These are phyloP conservation scores for Eucalyptus marginata DNA, from an alignment of 345 rosid genomes.

Conservation along the genomic window DNA sequence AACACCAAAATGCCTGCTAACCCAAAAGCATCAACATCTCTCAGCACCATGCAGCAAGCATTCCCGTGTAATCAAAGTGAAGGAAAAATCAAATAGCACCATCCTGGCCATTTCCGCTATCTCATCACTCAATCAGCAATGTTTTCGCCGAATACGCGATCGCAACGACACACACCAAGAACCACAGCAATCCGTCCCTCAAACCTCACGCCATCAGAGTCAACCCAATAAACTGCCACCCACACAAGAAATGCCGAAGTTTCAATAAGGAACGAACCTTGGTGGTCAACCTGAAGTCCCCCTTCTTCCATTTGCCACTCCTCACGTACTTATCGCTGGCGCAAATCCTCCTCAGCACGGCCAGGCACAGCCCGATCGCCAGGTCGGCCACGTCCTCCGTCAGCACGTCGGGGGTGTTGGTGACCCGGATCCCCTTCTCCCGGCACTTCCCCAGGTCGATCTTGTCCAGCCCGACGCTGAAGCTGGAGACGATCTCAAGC, in stretches of 20 bases:
- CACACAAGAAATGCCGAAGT: background rate
- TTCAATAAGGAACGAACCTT: constrained; percentile 34
- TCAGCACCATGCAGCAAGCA: background rate
- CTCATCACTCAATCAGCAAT: background rate
- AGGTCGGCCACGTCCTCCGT: constrained; percentile 88
- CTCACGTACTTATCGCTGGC: constrained; percentile 56
- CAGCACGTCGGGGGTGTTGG: constrained; percentile 82
- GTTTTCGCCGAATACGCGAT: background rate
- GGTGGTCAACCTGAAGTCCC: constrained; percentile 45
- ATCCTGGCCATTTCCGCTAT: background rate
- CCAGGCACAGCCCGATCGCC: constrained; percentile 60
- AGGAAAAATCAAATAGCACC: background rate
- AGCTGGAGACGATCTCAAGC: constrained; percentile 67
- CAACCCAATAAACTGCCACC: background rate
- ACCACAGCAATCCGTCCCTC: background rate
- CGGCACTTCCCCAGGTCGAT: constrained; percentile 65
- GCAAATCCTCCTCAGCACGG: constrained; percentile 61
- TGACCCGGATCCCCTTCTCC: constrained; percentile 59
- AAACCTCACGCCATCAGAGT: background rate
- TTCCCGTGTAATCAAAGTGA: background rate
- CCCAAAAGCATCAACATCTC: background rate
- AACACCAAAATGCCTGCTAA: background rate
- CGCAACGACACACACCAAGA: background rate
- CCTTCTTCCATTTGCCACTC: constrained; percentile 64
- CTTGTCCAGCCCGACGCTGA: constrained; percentile 81